Percentiles rank a stretch among this genome's conserved stretches.
Conservation (phyloP, 2,329 filamentous ascomycete genomes). For the Lasiodiplodia sp. region DNA sequence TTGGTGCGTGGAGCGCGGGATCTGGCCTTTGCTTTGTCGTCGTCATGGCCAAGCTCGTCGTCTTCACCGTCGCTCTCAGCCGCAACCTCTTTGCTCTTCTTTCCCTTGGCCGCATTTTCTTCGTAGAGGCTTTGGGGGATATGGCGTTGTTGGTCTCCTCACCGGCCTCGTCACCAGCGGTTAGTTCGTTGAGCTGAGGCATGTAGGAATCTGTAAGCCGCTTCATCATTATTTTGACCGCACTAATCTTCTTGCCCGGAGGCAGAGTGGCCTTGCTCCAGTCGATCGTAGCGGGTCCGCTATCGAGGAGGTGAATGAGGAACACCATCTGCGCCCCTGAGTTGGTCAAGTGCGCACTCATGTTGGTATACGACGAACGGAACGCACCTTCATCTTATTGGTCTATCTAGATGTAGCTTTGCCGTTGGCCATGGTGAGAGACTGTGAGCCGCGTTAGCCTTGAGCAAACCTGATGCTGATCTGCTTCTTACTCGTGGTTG, state of each 20-base stretch:
- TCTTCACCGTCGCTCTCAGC: background rate
- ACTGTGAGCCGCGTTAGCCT: background rate
- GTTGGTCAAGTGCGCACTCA: background rate
- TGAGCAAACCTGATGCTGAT: background rate
- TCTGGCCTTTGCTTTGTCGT: background rate
- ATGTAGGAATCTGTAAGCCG: background rate
- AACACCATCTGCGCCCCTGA: background rate
- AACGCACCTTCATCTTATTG: constrained; percentile 4
- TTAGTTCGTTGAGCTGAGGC: constrained; percentile 5
- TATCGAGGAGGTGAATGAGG: constrained; percentile 1
- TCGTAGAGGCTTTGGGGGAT: background rate
- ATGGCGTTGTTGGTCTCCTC: background rate
- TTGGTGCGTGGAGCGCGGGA: background rate
- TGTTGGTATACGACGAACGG: background rate
- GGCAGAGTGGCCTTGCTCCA: constrained; percentile 3
- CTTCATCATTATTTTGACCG: constrained; percentile 6
- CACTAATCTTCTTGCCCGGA: constrained; percentile 1
- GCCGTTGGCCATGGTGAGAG: constrained; percentile 1
- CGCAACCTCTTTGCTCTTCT: constrained; percentile 4
- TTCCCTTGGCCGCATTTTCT: constrained; percentile 14
- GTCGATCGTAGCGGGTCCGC: constrained; percentile 16
- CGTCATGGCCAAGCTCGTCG: background rate
- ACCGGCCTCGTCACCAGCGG: background rate
- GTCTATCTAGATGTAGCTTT: constrained; percentile 11
- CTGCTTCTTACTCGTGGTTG: background rate